Conservation (phyloP, 371 early-diverging fungal species). For the Rhizopus arrhizus region DNA sequence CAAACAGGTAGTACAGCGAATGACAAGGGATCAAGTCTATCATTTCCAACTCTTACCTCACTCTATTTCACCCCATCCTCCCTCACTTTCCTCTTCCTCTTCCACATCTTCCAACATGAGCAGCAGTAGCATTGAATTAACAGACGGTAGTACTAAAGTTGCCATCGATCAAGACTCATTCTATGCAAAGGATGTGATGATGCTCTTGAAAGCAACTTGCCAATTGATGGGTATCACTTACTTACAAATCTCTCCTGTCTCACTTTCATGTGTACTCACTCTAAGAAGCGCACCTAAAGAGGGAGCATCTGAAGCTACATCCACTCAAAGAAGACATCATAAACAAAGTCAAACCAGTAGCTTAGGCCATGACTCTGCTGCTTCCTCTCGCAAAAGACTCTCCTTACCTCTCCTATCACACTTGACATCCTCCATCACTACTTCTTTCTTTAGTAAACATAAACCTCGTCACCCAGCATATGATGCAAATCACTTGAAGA, state of each 20-base stretch:
- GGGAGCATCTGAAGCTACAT: neutral
- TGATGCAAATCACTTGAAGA: conserved; percentile 14
- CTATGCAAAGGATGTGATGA: conserved; percentile 35
- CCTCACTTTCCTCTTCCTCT: conserved; percentile 34
- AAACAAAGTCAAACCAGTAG: conserved; percentile 27
- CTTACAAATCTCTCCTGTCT: conserved; percentile 26
- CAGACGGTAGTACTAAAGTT: neutral
- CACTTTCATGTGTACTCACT: conserved; percentile 40
- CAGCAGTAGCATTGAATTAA: conserved; percentile 7
- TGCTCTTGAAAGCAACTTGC: conserved; percentile 34
- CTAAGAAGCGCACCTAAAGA: conserved; percentile 22
- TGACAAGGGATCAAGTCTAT: conserved; percentile 43
- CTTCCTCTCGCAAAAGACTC: conserved; percentile 24
- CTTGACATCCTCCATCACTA: conserved; percentile 48
- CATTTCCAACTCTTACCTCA: conserved; percentile 30
- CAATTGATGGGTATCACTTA: conserved; percentile 51
- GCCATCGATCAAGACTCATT: neutral
- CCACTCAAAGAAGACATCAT: conserved; percentile 1
- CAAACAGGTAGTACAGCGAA: conserved; percentile 35
- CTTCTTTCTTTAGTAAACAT: conserved; percentile 42
- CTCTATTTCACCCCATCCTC: conserved; percentile 22
- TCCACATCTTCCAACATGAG: conserved; percentile 28
- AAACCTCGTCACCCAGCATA: conserved; percentile 37
- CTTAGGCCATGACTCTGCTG: conserved; percentile 11
- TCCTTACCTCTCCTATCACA: conserved; percentile 40